A percentile compares a stretch with the other conserved stretches of the same genome.
phyloP scores from a whole-genome alignment of 441 rosid species.

The Pelargonium cotyledonis region DNA sequence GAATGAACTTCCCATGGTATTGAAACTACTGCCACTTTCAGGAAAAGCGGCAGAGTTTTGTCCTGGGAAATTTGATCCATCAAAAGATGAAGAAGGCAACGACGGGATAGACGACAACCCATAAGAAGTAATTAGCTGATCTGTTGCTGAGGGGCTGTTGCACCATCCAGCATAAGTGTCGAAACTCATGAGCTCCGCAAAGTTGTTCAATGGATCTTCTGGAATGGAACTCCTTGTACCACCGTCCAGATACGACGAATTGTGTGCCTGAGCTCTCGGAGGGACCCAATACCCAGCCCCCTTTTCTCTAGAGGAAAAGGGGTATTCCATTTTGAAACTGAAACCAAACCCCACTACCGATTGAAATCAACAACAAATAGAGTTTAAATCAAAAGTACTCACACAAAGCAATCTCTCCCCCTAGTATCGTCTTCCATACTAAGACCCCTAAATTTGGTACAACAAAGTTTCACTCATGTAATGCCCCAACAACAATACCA shows the following conservation, averaged over 20 bases:
- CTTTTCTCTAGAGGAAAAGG: slow-evolving; percentile 46
- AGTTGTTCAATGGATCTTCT: slow-evolving; percentile 45
- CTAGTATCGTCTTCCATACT: slow-evolving; percentile 11
- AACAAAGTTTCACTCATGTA: slow-evolving; percentile 4
- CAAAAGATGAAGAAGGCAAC: slow-evolving; percentile 34
- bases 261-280: slow-evolving; percentile 40
- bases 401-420: slow-evolving; percentile 11
- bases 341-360: slow-evolving; percentile 14
- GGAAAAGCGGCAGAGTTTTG: slow-evolving; percentile 27
- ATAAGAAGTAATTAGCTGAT: slow-evolving; percentile 42
- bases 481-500: not conserved
- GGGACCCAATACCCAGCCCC: slow-evolving; percentile 39
- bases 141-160: slow-evolving; percentile 45
- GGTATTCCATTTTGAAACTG: slow-evolving; percentile 42
- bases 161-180: slow-evolving; percentile 62
- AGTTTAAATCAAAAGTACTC: slow-evolving; percentile 15
- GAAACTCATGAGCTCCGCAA: slow-evolving; percentile 54
- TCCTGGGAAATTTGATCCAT: slow-evolving; percentile 25
- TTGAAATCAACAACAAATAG: slow-evolving; percentile 16
- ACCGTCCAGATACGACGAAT: slow-evolving; percentile 21
- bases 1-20: slow-evolving; percentile 32
- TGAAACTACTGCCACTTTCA: slow-evolving; percentile 24
- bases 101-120: slow-evolving; percentile 35
- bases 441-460: slow-evolving; percentile 15
- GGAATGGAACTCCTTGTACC: slow-evolving; percentile 28